Evolutionary conservation across 2,329 filamentous ascomycete species (phyloP).

Genomic region (Penicillium hesseltinei): DNA sequence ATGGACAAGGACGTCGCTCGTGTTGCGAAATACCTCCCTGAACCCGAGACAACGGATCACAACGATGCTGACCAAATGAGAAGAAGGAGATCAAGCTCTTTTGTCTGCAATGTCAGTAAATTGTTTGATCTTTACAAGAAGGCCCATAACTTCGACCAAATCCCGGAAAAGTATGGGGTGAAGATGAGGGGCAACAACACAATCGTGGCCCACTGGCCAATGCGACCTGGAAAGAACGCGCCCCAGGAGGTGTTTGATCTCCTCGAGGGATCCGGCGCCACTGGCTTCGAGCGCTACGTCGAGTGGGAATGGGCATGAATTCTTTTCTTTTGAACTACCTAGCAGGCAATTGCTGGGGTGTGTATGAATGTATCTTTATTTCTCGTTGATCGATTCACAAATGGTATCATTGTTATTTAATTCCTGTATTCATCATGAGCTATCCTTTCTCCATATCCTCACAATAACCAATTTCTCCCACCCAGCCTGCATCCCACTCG

Average conservation of each 20-base stretch:
- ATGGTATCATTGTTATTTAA: slow-evolving; percentile 1
- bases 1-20: background rate
- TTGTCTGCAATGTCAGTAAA: background rate
- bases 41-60: background rate
- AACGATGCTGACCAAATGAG: background rate
- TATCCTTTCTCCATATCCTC: slow-evolving; percentile 67
- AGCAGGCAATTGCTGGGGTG: background rate
- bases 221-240: background rate
- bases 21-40: background rate
- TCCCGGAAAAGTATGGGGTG: background rate
- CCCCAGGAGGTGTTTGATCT: background rate
- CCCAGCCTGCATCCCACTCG: slow-evolving; percentile 81
- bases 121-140: background rate
- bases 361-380: background rate
- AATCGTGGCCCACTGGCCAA: background rate
- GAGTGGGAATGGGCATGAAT: background rate
- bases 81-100: background rate
- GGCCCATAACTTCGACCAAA: background rate
- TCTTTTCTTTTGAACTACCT: background rate
- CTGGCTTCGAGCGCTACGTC: background rate
- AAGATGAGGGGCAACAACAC: background rate
- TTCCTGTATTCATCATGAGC: background rate
- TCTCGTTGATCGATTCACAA: background rate
- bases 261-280: background rate
- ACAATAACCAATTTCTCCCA: slow-evolving; percentile 94